Percentiles rank a stretch among this genome's conserved stretches.
phyloP scores from a whole-genome alignment of 768 basidiomycete species.

The Mycena haematopus region DNA sequence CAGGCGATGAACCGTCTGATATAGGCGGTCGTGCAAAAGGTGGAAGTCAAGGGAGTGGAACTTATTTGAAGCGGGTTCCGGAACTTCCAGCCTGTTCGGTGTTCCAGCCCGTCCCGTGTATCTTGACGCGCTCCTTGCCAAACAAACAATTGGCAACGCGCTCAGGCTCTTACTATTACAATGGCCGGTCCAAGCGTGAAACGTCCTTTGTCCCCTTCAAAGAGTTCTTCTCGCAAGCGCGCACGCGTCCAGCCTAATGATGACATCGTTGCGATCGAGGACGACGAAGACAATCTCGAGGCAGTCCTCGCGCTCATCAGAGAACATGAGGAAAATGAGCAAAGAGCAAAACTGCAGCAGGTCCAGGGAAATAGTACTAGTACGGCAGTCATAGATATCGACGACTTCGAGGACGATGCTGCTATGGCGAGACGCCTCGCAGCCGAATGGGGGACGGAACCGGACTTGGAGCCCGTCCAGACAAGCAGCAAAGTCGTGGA shows the following conservation, averaged over 20 bases:
- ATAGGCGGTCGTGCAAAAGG: no score
- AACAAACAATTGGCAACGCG: constrained; percentile 10
- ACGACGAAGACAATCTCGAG: constrained; percentile 48
- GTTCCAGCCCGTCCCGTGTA: background rate
- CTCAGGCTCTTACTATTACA: background rate
- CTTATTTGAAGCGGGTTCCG: no score
- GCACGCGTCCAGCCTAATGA: constrained; percentile 16
- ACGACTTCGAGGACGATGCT: constrained; percentile 43
- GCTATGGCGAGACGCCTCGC: constrained; percentile 47
- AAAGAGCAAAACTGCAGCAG: constrained; percentile 28
- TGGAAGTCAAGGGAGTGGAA: no score
- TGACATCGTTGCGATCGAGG: constrained; percentile 34
- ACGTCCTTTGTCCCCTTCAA: constrained; percentile 16
- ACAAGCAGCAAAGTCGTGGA: constrained; percentile 17
- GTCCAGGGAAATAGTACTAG: background rate
- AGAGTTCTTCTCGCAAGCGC: constrained; percentile 28
- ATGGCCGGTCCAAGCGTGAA: constrained; percentile 18
- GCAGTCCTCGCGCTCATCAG: constrained; percentile 48
- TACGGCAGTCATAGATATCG: constrained; percentile 16
- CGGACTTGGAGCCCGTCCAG: constrained; percentile 14
- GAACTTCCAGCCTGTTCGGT: background rate
- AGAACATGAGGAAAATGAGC: constrained; percentile 51
- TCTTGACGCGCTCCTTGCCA: background rate
- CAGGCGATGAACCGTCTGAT: constrained; percentile 1
- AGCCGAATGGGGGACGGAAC: constrained; percentile 44